Evolutionary conservation across 2,329 filamentous ascomycete species (phyloP).

Genomic region (Keithomyces neogunnii): DNA sequence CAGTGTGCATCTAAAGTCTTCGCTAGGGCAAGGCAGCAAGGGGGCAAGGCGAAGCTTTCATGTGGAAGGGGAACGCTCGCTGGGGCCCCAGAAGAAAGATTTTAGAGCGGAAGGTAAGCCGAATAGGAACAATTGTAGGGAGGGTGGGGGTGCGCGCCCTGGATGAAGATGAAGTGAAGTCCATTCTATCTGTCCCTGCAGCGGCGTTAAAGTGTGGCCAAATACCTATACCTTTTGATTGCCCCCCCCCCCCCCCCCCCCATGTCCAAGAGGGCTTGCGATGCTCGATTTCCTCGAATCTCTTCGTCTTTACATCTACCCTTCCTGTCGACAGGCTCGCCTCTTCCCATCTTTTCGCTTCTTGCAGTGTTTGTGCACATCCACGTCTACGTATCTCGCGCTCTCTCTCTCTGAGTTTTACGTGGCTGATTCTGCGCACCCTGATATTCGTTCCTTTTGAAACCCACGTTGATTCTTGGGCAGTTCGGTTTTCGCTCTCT

Average conservation of each 20-base stretch:
- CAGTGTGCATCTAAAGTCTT: background rate
- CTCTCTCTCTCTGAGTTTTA: slow-evolving; percentile 10
- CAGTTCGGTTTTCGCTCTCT: background rate
- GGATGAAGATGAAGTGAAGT: too few relatives aligned
- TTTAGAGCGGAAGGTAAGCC: background rate
- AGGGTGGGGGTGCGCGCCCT: background rate
- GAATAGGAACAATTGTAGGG: background rate
- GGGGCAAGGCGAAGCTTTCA: background rate
- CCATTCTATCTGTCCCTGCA: background rate
- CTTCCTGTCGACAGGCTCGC: slow-evolving; percentile 2
- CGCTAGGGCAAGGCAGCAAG: background rate
- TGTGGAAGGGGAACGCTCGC: background rate
- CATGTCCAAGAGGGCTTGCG: background rate
- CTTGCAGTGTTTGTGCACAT: slow-evolving; percentile 11
- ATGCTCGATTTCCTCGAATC: background rate
- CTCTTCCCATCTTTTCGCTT: slow-evolving; percentile 15
- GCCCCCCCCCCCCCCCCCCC: slow-evolving; percentile 1
- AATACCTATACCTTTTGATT: background rate
- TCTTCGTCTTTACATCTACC: background rate
- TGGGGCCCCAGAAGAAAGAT: background rate
- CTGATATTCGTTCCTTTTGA: slow-evolving; percentile 5
- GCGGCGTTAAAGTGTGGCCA: background rate
- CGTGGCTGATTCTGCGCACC: slow-evolving; percentile 1
- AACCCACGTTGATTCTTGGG: slow-evolving; percentile 7
- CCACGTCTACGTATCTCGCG: slow-evolving; percentile 14